Evolutionary conservation across 257 asterid species (phyloP).

Genomic region (Nicotiana tabacum): DNA sequence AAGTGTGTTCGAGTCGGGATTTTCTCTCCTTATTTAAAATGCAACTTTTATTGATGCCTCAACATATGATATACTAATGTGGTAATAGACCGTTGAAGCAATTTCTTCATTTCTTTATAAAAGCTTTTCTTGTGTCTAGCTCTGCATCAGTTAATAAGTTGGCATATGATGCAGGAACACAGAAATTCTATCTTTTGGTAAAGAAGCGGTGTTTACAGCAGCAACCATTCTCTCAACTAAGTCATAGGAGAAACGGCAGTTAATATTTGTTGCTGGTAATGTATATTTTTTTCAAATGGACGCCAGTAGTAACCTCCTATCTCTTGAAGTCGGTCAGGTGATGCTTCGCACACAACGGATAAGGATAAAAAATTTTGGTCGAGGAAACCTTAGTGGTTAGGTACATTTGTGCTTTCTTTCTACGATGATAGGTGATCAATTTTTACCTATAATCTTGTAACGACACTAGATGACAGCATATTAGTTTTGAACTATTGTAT

Average conservation of each 20-base stretch:
- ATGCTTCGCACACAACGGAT: not conserved
- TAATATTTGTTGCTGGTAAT: not conserved
- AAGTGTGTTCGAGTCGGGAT: not conserved
- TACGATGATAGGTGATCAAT: not conserved
- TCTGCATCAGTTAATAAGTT: not conserved
- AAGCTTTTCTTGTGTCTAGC: not conserved
- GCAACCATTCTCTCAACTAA: slow-evolving; percentile 49
- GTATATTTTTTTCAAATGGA: not conserved
- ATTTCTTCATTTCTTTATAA: not conserved
- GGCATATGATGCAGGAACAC: slow-evolving; percentile 41
- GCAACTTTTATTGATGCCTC: not conserved
- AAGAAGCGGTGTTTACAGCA: slow-evolving; percentile 72
- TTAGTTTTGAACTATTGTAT: not conserved
- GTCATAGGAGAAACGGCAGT: slow-evolving; percentile 16
- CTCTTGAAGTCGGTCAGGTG: not conserved
- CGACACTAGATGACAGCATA: not conserved
- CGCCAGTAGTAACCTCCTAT: not conserved
- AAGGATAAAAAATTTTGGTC: not conserved
- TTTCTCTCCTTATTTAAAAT: not conserved
- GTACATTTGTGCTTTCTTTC: not conserved
- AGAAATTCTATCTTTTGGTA: slow-evolving; percentile 33
- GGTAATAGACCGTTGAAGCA: not conserved
- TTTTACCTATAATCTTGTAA: not conserved
- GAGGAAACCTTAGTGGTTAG: not conserved
- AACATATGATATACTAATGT: not conserved